A percentile compares a stretch with the other conserved stretches of the same genome.
These are phyloP conservation scores for Daldinia sp. DNA, from an alignment of 2,329 filamentous ascomycete species.

Conservation along the genomic window DNA sequence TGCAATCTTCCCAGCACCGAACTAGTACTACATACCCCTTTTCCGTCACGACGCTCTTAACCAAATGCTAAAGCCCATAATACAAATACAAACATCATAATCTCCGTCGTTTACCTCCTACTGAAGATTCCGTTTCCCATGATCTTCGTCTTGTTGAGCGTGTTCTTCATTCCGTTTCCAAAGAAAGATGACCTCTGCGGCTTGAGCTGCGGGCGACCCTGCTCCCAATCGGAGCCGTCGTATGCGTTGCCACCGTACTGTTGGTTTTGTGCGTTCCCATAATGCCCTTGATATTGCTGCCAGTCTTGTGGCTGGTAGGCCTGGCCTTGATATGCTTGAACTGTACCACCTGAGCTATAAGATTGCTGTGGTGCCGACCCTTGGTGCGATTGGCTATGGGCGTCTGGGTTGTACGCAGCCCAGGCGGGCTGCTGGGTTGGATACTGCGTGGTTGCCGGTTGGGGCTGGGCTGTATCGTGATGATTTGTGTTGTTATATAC, in stretches of 20 bases:
- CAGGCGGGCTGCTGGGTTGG: constrained; percentile 29
- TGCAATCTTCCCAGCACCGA: neutral
- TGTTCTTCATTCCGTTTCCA: constrained; percentile 40
- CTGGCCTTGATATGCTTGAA: constrained; percentile 8
- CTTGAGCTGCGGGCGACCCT: constrained; percentile 36
- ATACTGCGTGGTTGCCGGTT: constrained; percentile 18
- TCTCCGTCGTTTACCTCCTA: constrained; percentile 24
- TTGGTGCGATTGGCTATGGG: constrained; percentile 27
- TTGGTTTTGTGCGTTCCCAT: constrained; percentile 26
- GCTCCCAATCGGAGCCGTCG: constrained; percentile 33
- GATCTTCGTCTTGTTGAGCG: constrained; percentile 42
- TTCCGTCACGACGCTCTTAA: neutral
- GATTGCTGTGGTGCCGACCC: constrained; percentile 28
- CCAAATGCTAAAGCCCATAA: neutral
- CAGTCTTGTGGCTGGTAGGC: constrained; percentile 28
- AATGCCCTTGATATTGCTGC: constrained; percentile 37
- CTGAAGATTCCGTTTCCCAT: constrained; percentile 42
- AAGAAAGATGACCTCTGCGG: constrained; percentile 42
- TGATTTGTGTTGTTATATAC: constrained; percentile 32
- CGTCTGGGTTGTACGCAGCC: constrained; percentile 36
- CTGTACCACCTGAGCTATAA: constrained; percentile 19
- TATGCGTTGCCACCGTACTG: constrained; percentile 26
- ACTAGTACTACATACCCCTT: neutral
- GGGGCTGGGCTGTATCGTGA: constrained; percentile 17
- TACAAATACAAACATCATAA: neutral